Conservation (phyloP, 2,329 filamentous ascomycete species). For the Colletotrichum lini region DNA sequence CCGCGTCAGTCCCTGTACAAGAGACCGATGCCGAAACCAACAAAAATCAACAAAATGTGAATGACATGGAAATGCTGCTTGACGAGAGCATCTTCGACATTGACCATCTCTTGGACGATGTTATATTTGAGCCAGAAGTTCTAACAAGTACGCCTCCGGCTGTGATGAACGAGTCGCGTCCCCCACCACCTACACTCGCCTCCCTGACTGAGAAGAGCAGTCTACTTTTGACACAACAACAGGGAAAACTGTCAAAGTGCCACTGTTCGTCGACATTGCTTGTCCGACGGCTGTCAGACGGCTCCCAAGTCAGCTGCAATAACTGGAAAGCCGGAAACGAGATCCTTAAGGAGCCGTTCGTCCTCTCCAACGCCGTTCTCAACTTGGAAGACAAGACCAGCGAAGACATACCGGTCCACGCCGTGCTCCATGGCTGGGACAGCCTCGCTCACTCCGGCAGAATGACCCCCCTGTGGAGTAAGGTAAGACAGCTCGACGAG, state of each 20-base stretch:
- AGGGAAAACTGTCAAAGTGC: background rate
- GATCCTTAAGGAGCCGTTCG: slow-evolving; percentile 23
- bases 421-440: slow-evolving; percentile 49
- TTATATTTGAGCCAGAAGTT: background rate
- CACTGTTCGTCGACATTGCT: background rate
- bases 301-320: slow-evolving; percentile 38
- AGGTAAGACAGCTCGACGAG: slow-evolving; percentile 46
- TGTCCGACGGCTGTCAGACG: slow-evolving; percentile 20
- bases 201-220: background rate
- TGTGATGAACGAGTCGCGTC: background rate
- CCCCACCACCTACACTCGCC: background rate
- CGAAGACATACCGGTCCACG: slow-evolving; percentile 48
- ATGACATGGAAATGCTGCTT: background rate
- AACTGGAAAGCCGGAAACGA: slow-evolving; percentile 48
- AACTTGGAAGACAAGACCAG: slow-evolving; percentile 44
- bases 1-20: background rate
- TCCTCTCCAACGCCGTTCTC: slow-evolving; percentile 36
- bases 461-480: slow-evolving; percentile 48
- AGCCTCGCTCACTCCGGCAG: slow-evolving; percentile 45
- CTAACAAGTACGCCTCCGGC: background rate
- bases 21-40: background rate
- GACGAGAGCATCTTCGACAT: background rate
- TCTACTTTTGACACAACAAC: background rate
- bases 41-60: background rate
- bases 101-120: background rate